phyloP scores from a whole-genome alignment of 2,329 filamentous ascomycete species.

The Colletotrichum aenigma region DNA sequence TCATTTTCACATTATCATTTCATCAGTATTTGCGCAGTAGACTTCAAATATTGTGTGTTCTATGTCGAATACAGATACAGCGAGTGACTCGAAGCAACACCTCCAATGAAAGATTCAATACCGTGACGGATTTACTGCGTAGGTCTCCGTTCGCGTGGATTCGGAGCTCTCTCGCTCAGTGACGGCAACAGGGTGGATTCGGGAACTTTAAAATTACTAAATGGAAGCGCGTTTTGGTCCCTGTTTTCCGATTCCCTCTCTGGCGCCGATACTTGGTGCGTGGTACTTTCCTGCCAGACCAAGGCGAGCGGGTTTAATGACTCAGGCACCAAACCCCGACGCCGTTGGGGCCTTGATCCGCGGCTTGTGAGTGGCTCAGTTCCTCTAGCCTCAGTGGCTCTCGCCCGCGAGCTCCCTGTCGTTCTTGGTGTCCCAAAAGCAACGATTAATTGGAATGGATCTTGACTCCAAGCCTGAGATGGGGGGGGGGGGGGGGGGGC shows the following conservation, averaged over 20 bases:
- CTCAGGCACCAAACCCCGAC: conserved; percentile 15
- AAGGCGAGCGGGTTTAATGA: background rate
- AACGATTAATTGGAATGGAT: conserved; percentile 14
- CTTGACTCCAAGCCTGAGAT: background rate
- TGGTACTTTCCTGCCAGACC: background rate
- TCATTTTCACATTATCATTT: background rate
- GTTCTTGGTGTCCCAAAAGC: background rate
- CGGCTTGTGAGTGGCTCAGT: conserved; percentile 12
- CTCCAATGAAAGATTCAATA: background rate
- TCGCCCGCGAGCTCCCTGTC: background rate
- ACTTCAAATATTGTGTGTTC: background rate
- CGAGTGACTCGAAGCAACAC: background rate
- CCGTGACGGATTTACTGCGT: background rate
- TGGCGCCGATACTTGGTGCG: background rate
- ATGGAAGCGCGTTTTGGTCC: background rate
- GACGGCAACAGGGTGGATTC: conserved; percentile 16
- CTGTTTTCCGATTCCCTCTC: background rate
- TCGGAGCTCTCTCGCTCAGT: conserved; percentile 16
- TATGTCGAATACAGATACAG: background rate
- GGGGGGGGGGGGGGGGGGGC: background rate
- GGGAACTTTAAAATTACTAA: conserved; percentile 21
- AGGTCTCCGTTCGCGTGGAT: conserved; percentile 18
- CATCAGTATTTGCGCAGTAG: background rate
- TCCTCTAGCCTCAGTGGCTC: conserved; percentile 20
- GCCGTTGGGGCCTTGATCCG: background rate